These are phyloP conservation scores for Arctostaphylos glauca DNA, from an alignment of 148 eudicot species.

Conservation along the genomic window DNA sequence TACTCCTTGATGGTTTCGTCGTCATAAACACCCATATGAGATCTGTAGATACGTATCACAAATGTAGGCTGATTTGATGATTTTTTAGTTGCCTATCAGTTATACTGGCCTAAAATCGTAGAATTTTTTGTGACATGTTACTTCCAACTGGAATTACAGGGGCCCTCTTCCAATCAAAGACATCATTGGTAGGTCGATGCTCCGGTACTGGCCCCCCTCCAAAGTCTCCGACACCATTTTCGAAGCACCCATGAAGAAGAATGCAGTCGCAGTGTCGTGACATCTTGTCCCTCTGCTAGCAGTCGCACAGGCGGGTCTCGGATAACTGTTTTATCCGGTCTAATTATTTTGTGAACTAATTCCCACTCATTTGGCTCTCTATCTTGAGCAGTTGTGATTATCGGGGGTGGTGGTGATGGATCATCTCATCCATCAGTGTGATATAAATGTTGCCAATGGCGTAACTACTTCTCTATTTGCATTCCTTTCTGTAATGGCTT, in stretches of 20 bases:
- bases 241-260: slow-evolving; percentile 9
- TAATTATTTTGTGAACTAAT: background rate
- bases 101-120: background rate
- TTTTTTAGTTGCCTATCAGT: background rate
- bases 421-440: slow-evolving; percentile 15
- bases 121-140: slow-evolving; percentile 4
- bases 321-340: background rate
- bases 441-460: background rate
- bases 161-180: slow-evolving; percentile 29
- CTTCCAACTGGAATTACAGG: slow-evolving; percentile 18
- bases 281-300: slow-evolving; percentile 15
- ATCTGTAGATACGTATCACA: background rate
- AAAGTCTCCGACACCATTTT: slow-evolving; percentile 23
- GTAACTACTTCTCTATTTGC: background rate
- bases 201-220: slow-evolving; percentile 33
- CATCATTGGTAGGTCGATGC: slow-evolving; percentile 27
- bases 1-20: background rate
- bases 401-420: slow-evolving; percentile 6
- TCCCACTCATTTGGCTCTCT: slow-evolving; percentile 4
- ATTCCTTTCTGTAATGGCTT: slow-evolving; percentile 12
- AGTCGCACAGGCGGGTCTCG: background rate
- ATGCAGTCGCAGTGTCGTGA: background rate
- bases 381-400: slow-evolving; percentile 16
- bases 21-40: background rate
- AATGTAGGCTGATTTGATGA: background rate